A percentile compares a stretch with the other conserved stretches of the same genome.
These are phyloP conservation scores for Stagonosporopsis vannaccii DNA, from an alignment of 2,329 filamentous ascomycete genomes.

Conservation along the genomic window DNA sequence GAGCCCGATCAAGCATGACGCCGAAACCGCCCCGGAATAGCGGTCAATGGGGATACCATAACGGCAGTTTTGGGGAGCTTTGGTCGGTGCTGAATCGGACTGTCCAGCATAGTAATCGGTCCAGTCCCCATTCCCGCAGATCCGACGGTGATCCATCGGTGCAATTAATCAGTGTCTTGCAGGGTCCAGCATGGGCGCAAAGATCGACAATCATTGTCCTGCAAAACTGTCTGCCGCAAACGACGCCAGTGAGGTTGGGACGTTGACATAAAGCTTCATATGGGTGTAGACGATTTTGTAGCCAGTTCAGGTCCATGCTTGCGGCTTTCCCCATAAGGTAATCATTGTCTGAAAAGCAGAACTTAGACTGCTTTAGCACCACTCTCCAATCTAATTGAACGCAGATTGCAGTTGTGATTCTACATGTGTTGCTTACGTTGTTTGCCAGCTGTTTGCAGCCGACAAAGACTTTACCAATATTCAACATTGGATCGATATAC, in stretches of 20 bases:
- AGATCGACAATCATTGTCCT: not conserved
- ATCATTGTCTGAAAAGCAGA: not conserved
- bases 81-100: not conserved
- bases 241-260: not conserved
- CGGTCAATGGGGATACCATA: slow-evolving; percentile 6
- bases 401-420: no score
- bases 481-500: no score
- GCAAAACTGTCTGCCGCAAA: slow-evolving; percentile 1
- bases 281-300: not conserved
- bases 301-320: not conserved
- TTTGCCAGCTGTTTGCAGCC: no score
- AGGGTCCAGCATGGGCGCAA: slow-evolving; percentile 3
- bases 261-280: not conserved
- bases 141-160: slow-evolving; percentile 6
- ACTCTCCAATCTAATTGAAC: not conserved
- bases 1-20: slow-evolving; percentile 10
- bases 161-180: slow-evolving; percentile 10
- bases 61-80: not conserved
- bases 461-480: no score
- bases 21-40: slow-evolving; percentile 6
- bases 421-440: no score
- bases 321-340: slow-evolving; percentile 5
- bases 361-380: not conserved
- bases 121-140: slow-evolving; percentile 4
- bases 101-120: not conserved